Conservation (phyloP, 768 basidiomycete genomes). For the Daedaleopsis nitida region DNA sequence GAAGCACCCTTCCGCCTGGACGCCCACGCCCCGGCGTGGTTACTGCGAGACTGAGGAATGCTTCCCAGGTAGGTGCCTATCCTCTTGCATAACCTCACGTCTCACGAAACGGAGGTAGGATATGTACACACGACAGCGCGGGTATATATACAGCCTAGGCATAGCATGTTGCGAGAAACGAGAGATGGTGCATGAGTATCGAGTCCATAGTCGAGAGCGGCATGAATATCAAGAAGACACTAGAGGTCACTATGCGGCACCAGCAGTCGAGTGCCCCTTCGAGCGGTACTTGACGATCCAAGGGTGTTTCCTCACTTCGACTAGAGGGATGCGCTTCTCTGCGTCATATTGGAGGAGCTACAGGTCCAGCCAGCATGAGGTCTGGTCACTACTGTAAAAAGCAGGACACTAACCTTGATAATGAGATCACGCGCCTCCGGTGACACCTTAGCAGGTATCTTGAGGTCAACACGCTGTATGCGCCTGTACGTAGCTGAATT, state of each 20-base stretch:
- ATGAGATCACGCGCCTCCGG: conserved; percentile 50
- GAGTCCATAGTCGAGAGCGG: conserved; percentile 6
- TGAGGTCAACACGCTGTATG: conserved; percentile 84
- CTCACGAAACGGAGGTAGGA: not conserved
- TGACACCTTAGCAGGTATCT: conserved; percentile 41
- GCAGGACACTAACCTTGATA: conserved; percentile 35
- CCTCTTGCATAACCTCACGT: not conserved
- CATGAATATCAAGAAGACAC: not conserved
- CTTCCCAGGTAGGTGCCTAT: not conserved
- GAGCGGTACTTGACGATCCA: conserved; percentile 80
- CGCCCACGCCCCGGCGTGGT: conserved; percentile 34
- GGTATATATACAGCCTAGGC: conserved; percentile 1
- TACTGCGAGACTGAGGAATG: conserved; percentile 12
- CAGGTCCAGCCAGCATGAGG: not conserved
- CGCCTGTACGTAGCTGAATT: conserved; percentile 81
- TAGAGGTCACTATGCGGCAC: not conserved
- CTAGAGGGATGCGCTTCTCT: conserved; percentile 70
- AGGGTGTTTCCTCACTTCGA: conserved; percentile 77
- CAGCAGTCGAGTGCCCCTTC: conserved; percentile 38
- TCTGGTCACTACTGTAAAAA: not conserved
- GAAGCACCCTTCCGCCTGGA: conserved; percentile 38
- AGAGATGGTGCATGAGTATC: not conserved
- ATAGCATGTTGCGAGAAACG: not conserved
- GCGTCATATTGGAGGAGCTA: conserved; percentile 88
- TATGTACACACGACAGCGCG: not conserved